Conservation (phyloP, 2,329 filamentous ascomycete genomes). For the Ascochyta rabiei region DNA sequence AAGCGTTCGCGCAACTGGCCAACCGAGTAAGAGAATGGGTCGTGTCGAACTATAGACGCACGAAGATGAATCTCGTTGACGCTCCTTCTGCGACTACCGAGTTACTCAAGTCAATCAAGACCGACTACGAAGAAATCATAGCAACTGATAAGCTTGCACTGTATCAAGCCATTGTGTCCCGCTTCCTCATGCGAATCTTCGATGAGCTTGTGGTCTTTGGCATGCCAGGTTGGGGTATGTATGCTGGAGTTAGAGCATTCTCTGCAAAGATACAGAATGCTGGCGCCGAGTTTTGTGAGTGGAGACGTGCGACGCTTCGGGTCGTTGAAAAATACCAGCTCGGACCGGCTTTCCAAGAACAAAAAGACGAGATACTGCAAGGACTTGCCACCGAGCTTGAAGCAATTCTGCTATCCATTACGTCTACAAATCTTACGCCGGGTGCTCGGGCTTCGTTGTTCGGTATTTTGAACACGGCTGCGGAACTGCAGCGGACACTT, state of each 20-base stretch:
- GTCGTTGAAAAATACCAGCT: conserved; percentile 27
- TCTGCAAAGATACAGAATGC: conserved; percentile 25
- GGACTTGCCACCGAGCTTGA: conserved; percentile 26
- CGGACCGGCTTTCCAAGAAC: neutral
- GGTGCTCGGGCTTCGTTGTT: conserved; percentile 27
- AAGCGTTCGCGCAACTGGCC: conserved; percentile 65
- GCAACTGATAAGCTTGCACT: conserved; percentile 36
- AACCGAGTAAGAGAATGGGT: conserved; percentile 78
- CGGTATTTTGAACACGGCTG: conserved; percentile 32
- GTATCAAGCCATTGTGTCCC: conserved; percentile 41
- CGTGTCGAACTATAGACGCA: conserved; percentile 69
- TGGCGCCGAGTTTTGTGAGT: conserved; percentile 32
- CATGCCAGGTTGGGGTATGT: conserved; percentile 28
- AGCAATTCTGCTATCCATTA: conserved; percentile 32
- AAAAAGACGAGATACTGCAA: neutral
- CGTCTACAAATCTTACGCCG: conserved; percentile 24
- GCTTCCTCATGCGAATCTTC: conserved; percentile 37
- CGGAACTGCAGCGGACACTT: conserved; percentile 35
- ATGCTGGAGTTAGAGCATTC: conserved; percentile 25
- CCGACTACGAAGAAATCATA: conserved; percentile 19
- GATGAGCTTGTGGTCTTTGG: conserved; percentile 35
- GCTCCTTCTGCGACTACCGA: conserved; percentile 25
- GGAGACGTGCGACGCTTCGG: conserved; percentile 40
- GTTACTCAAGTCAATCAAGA: conserved; percentile 24
- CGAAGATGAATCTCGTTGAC: conserved; percentile 54